Evolutionary conservation across 768 basidiomycete species (phyloP).

Genomic region (Agaricus subrufescens): DNA sequence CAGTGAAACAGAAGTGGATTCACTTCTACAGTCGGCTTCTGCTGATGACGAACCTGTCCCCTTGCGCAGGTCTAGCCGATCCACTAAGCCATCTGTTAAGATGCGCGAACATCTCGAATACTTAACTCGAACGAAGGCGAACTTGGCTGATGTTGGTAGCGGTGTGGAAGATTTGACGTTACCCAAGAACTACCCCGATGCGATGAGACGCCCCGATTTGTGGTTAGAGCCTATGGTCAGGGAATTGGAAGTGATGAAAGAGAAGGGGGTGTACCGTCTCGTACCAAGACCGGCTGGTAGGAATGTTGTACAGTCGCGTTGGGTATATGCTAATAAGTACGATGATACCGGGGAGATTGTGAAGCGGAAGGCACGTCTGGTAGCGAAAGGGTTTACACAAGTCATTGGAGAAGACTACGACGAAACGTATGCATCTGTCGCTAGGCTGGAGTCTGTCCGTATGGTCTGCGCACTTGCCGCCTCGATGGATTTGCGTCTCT

Average conservation of each 20-base stretch:
- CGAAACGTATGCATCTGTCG: conserved; percentile 14
- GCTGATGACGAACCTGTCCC: no score
- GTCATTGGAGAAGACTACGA: conserved; percentile 14
- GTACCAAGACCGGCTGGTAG: conserved; percentile 8
- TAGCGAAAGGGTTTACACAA: conserved; percentile 14
- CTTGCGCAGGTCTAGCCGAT: no score
- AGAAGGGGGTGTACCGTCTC: conserved; percentile 23
- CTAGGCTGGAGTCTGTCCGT: no score
- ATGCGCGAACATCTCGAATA: no score
- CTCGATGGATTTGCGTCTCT: no score
- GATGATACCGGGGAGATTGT: conserved; percentile 13
- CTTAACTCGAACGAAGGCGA: no score
- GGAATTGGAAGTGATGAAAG: background rate
- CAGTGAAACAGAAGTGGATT: no score
- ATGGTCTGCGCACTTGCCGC: no score
- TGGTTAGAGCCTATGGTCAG: conserved; percentile 5
- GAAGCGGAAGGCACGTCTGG: conserved; percentile 12
- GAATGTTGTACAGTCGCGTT: conserved; percentile 9
- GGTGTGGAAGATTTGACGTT: no score
- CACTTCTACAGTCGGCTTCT: no score
- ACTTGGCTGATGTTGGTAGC: no score
- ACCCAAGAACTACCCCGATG: background rate
- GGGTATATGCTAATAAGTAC: conserved; percentile 9
- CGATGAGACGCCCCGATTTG: conserved; percentile 1
- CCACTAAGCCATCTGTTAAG: conserved; percentile 22